Percentiles rank a stretch among this genome's conserved stretches.
Conservation (phyloP, 192 early-diverging fungal genomes). For the Chytriomyces hyalinus region DNA sequence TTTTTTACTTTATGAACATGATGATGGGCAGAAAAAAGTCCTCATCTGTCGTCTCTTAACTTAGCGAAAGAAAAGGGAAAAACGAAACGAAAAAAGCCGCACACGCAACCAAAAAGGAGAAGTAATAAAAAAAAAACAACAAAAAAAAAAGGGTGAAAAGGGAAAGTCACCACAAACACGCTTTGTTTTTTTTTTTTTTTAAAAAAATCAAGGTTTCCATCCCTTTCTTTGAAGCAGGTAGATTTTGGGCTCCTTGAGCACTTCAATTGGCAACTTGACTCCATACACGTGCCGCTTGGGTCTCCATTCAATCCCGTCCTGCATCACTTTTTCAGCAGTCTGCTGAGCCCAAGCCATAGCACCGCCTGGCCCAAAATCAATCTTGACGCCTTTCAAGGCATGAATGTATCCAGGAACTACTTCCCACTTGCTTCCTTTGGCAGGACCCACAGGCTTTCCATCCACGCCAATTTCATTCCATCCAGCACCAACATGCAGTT, state of each 20-base stretch:
- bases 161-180: too few species aligned
- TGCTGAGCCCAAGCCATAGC: constrained; percentile 20
- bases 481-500: constrained; percentile 25
- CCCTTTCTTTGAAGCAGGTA: constrained; percentile 31
- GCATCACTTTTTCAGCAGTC: constrained; percentile 15
- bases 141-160: too few species aligned
- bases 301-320: constrained; percentile 22
- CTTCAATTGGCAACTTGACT: constrained; percentile 29
- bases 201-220: background rate
- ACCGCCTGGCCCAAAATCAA: constrained; percentile 28
- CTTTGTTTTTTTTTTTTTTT: too few species aligned
- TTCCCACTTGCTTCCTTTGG: background rate
- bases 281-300: constrained; percentile 18
- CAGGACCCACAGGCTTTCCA: background rate
- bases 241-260: constrained; percentile 32
- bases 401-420: constrained; percentile 16
- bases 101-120: too few species aligned
- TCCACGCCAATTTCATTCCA: constrained; percentile 3
- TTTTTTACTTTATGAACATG: too few species aligned
- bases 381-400: constrained; percentile 20
- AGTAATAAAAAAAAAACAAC: too few species aligned
- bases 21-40: too few species aligned
- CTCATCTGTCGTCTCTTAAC: too few species aligned
- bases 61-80: too few species aligned
- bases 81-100: too few species aligned